Evolutionary conservation across 2,329 filamentous ascomycete genomes (phyloP), one percentile per base, ranked within the genome.

Genomic region (Aureobasidium sp.): DNA sequence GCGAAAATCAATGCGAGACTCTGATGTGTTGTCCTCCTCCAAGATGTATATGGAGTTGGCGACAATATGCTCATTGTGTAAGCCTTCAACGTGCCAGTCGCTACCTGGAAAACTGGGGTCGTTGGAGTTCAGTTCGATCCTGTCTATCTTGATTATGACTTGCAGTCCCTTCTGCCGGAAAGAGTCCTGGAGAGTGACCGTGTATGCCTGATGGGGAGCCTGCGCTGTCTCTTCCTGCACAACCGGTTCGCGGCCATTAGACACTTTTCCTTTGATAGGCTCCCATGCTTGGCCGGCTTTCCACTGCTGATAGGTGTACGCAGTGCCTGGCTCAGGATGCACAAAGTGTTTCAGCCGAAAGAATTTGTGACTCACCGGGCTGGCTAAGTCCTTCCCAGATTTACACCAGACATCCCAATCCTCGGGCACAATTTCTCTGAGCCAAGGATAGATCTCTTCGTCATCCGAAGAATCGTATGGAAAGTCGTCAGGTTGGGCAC

Each of bases 41-140:
- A 82, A 82, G 69, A 84, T 84, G 69, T 84, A 84, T 27, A 87
- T 72, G 0, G 84, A 82, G 0, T 83, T 84, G 0, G 83, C 82
- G 65, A 80, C 80, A 39, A 88, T 85, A 64, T 80, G 81, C 69
- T 88, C 85, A 66, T 87, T 87, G 73, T 72, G 65, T 13, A 50
- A 62, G 12, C 72, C 72, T 63, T 73, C 70, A 10, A 78, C 66
- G 61, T 83, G 80, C 78, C 81, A 84, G 0, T 72, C 73, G 0
- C 80, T 81, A 17, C 79, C 79, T 0, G 72, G 7, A 64, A 82
- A 86, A 0, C 69, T 67, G 0, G 84, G 80, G 1, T 82, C 77
- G 34, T 82, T 80, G 0, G 84, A 84, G 0, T 78, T 82, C 1
- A 86, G 74, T 50, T 84, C 76, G 59, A 86, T 80, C 24, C 76